Evolutionary conservation across 495 filamentous ascomycete species (phyloP), one percentile per base, ranked within the genome.

Genomic region (Aspergillus kassunensis): DNA sequence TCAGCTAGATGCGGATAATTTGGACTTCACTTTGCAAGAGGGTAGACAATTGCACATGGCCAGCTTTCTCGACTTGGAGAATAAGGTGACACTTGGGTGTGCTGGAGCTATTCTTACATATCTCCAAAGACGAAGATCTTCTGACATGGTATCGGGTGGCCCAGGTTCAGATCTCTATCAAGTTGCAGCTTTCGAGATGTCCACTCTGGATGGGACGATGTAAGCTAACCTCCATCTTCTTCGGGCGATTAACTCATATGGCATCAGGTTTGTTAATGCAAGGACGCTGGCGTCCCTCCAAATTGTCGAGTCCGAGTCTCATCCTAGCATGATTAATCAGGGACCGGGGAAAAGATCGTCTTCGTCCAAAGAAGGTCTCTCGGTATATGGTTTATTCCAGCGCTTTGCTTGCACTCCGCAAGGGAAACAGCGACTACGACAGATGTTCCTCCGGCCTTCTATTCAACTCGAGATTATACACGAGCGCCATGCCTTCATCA

Each of bases 331-430:
- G 37, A 86, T 93, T 41, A 88, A 86, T 60, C 88, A 90, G 66
- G 89, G 88, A 1, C 85, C 87, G 11, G 81, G 77, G 10, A 82
- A 70, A 54, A 83, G 79, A 6, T 75, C 78, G 7, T 85, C 85
- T 0, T 85, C 85, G 12, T 80, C 85, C 0, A 97, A 96, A 64
- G 90, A 97, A 65, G 86, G 84, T 7, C 78, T 97, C n/a, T 96
- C 91, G 2, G 68, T 98, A 1, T 95, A 87, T 55, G 93, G 91
- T 4, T 74, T 95, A 11, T 90, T 95, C 54, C 81, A 86, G 36
- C 77, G 85, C 33, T 73, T 92, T 51, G 87, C 95, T 35, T 80
- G 78, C 27, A 96, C 89, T 2, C 83, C 89, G 6, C 89, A 96
- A 58, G 93, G 95, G 2, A 89, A 85, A 58, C 64, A 72, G 20